Base-by-base conservation (phyloP, 352 stramenopile genomes). In the Peronosclerospora sorghi region DNA sequence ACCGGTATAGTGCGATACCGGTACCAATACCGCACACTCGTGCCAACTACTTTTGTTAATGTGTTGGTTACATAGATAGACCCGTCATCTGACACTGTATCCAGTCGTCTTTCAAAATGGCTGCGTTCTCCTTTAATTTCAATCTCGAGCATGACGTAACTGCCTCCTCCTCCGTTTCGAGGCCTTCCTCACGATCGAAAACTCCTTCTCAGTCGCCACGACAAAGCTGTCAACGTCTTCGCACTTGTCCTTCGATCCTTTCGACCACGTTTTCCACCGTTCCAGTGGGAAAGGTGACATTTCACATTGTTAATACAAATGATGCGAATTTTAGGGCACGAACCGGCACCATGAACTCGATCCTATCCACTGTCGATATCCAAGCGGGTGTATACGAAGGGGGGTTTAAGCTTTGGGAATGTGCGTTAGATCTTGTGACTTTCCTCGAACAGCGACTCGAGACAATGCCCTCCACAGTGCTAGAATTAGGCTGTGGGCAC, bases 321-420 rank as follows among this genome's bases (percentile, higher is more conserved):
- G 56, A 78, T 37, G 37, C 56, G 7, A 44, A 39, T 19, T 86
- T 86, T 39, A 46, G 77, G 24, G 50, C 56, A 7, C 60, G 58
- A 17, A 86, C 73, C 6, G 79, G 77, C 30, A 51, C 53, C 13
- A 86, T 92, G 18, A 58, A 59, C 41, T 68, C 65, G 7, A 76
- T 89, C 6, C 43, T 92, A 27, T 83, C 59, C 20, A 80, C 73
- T 4, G 86, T 75, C 0, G 80, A 92, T 36, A 54, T 92, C n/a
- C 51, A 89, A 40, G 72, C 66, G 7, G 77, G 77, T 32, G 75
- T 92, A 19, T 92, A 92, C 41, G 80, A 92, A 65, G 80, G 79
- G 23, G 80, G 80, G 15, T 90, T 92, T 53, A 92, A 92, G 56
- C 58, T 92, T 8, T 92, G 80, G 80, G 80, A 92, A 48, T 83